Evolutionary conservation across 176 grass and related monocot species (phyloP).

Genomic region (Bolboschoenus planiculmis): DNA sequence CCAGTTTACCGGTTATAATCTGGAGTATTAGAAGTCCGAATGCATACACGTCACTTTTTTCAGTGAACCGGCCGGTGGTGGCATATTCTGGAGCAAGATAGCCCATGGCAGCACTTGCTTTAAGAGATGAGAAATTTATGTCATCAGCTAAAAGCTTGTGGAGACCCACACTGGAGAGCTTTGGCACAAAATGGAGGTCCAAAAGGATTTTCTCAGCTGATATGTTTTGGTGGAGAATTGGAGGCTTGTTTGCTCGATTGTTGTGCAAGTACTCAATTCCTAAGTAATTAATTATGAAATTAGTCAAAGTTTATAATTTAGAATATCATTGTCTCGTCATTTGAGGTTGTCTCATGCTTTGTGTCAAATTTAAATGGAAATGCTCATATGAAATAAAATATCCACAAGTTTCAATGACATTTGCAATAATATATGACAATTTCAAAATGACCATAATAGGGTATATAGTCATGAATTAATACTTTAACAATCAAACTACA

Average conservation of each 20-base stretch:
- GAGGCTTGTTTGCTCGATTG: constrained; percentile 50
- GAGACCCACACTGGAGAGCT: constrained; percentile 53
- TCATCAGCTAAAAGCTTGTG: constrained; percentile 88
- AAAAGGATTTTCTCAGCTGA: constrained; percentile 84
- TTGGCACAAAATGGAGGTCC: constrained; percentile 50
- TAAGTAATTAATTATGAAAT: constrained; percentile 22
- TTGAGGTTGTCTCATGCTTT: neutral
- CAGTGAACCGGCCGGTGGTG: constrained; percentile 66
- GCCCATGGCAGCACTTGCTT: constrained; percentile 85
- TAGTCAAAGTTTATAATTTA: neutral
- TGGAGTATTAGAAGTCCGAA: constrained; percentile 75
- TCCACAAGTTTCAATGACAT: neutral
- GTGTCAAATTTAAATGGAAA: neutral
- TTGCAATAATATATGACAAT: neutral
- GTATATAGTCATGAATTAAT: neutral
- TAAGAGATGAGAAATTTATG: constrained; percentile 77
- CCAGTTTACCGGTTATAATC: constrained; percentile 59
- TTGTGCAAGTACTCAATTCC: constrained; percentile 84
- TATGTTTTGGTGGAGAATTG: constrained; percentile 87
- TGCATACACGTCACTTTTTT: constrained; percentile 88
- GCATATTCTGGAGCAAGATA: constrained; percentile 79
- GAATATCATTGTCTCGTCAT: neutral
- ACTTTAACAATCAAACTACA: neutral
- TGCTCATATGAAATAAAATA: neutral
- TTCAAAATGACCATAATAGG: neutral